Evolutionary conservation across 768 basidiomycete species (phyloP).

Genomic region (Cystobasidium onofrii): DNA sequence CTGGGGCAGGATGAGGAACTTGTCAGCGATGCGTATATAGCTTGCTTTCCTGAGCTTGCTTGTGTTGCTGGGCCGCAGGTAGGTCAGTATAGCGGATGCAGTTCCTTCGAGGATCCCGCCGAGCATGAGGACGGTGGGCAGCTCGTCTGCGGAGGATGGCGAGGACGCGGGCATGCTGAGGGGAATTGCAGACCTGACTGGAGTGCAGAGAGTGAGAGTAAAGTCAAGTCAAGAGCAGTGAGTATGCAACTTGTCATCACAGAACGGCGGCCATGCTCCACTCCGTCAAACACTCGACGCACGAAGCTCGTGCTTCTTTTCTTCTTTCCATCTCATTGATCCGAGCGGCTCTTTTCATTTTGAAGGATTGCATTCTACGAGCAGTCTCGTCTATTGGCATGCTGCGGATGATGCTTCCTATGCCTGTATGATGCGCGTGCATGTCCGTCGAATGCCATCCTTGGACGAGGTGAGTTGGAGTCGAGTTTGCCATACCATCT

Average conservation of each 20-base stretch:
- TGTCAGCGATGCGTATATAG: conserved; percentile 15
- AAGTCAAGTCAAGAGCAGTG: neutral
- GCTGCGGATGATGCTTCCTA: too few relatives aligned
- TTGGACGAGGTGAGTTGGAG: neutral
- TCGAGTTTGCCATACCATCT: neutral
- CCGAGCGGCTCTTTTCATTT: neutral
- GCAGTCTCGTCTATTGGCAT: too few relatives aligned
- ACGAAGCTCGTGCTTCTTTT: neutral
- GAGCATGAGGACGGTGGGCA: conserved; percentile 5
- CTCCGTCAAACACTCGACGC: neutral
- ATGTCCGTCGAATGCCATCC: neutral
- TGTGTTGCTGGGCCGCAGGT: conserved; percentile 3
- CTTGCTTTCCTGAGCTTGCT: neutral
- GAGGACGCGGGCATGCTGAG: neutral
- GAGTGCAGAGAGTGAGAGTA: neutral
- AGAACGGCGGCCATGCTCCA: neutral
- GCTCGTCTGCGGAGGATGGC: neutral
- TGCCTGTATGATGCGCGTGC: too few relatives aligned
- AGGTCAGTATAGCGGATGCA: conserved; percentile 4
- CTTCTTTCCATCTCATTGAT: neutral
- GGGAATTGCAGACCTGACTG: neutral
- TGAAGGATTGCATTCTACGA: too few relatives aligned
- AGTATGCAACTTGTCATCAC: neutral
- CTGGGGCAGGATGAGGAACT: conserved; percentile 21
- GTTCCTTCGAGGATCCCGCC: neutral